These are phyloP conservation scores for Tetrahymena elliotti DNA, from an alignment of 73 alveolate species.

Conservation along the genomic window DNA sequence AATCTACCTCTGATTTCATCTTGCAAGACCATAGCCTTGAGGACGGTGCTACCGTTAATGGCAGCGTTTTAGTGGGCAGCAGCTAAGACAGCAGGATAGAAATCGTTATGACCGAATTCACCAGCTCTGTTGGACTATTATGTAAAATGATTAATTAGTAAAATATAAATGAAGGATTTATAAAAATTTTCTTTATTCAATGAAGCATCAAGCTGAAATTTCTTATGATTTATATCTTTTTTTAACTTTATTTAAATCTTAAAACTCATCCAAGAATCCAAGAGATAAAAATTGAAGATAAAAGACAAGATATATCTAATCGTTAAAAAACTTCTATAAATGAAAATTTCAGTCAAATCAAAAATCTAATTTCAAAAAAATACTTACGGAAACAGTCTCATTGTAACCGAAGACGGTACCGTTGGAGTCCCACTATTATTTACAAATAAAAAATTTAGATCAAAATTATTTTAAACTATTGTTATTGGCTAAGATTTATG, in stretches of 20 bases:
- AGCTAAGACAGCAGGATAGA: conserved; percentile 91
- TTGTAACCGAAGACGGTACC: conserved; percentile 97
- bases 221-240: not conserved
- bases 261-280: not conserved
- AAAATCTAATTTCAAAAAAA: not conserved
- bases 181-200: not conserved
- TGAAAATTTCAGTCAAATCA: not conserved
- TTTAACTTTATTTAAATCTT: not conserved
- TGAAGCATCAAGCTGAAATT: not conserved
- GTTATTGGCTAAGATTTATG: not conserved
- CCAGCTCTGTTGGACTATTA: conserved; percentile 57
- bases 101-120: conserved; percentile 96
- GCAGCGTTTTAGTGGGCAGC: conserved; percentile 68
- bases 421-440: conserved; percentile 85
- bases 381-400: conserved; percentile 52
- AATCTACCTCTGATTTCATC: conserved; percentile 97
- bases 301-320: too few species aligned
- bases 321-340: not conserved
- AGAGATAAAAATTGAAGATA: not conserved
- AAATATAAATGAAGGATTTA: not conserved
- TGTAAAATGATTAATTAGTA: not conserved
- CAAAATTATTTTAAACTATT: not conserved
- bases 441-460: not conserved
- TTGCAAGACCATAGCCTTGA: conserved; percentile 75
- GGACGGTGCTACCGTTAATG: conserved; percentile 55